Evolutionary conservation across 345 rosid genomes (phyloP).

Genomic region (Noccaea caerulescens): DNA sequence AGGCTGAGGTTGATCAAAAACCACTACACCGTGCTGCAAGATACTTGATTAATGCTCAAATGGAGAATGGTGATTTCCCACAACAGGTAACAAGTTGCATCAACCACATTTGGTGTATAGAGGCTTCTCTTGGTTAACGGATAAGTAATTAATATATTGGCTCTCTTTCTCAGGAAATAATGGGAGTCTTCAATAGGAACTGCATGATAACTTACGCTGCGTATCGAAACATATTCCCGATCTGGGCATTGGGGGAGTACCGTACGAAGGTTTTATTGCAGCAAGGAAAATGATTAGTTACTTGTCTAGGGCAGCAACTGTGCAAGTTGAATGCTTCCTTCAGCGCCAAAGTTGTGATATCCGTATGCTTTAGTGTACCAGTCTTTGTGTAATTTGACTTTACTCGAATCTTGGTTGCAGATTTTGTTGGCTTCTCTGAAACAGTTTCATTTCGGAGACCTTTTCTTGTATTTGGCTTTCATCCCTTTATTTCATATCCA

Average conservation of each 20-base stretch:
- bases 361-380: slow-evolving; percentile 8
- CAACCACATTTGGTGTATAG: slow-evolving; percentile 6
- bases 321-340: slow-evolving; percentile 1
- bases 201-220: slow-evolving; percentile 76
- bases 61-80: slow-evolving; percentile 78
- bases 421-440: slow-evolving; percentile 25
- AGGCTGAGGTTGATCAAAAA: slow-evolving; percentile 65
- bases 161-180: slow-evolving; percentile 58
- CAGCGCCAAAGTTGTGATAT: background rate
- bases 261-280: slow-evolving; percentile 51
- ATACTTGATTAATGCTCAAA: slow-evolving; percentile 61
- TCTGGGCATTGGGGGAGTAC: slow-evolving; percentile 77
- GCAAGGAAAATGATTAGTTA: slow-evolving; percentile 36
- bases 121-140: background rate
- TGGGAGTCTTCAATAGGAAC: slow-evolving; percentile 78
- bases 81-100: slow-evolving; percentile 54
- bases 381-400: slow-evolving; percentile 18
- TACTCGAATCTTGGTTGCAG: slow-evolving; percentile 29
- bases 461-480: too few species aligned
- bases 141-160: background rate
- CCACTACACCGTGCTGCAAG: slow-evolving; percentile 68
- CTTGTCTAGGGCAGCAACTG: slow-evolving; percentile 25
- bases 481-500: too few species aligned
- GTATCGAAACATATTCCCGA: slow-evolving; percentile 62
- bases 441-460: too few species aligned